These are phyloP conservation scores for Candida sp. DNA, from an alignment of 1,139 yeast species.

Conservation along the genomic window DNA sequence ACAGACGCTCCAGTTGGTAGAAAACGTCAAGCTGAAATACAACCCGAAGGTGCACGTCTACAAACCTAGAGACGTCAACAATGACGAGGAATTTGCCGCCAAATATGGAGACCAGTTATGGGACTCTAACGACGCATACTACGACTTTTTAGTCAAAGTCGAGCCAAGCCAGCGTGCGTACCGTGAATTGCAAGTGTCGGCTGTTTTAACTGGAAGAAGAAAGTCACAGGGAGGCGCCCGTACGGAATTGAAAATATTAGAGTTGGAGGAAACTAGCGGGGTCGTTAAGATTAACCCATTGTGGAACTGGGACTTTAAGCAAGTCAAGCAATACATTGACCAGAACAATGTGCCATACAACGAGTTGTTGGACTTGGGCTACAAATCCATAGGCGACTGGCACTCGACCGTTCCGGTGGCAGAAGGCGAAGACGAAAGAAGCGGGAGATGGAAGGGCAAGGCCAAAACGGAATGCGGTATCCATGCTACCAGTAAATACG, in stretches of 20 bases:
- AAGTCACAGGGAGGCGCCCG: slow-evolving; percentile 91
- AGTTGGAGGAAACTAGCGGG: slow-evolving; percentile 69
- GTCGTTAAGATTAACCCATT: slow-evolving; percentile 89
- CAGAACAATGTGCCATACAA: slow-evolving; percentile 83
- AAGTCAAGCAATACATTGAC: slow-evolving; percentile 73
- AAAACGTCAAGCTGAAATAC: slow-evolving; percentile 60
- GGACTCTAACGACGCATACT: slow-evolving; percentile 81
- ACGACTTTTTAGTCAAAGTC: slow-evolving; percentile 89
- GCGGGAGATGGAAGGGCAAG: slow-evolving; percentile 97
- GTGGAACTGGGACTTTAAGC: slow-evolving; percentile 79
- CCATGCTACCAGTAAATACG: slow-evolving; percentile 78
- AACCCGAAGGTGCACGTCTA: slow-evolving; percentile 59
- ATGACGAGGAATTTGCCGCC: slow-evolving; percentile 67
- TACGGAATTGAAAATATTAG: slow-evolving; percentile 73
- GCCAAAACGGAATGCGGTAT: slow-evolving; percentile 97
- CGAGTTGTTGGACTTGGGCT: slow-evolving; percentile 82
- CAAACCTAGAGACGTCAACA: slow-evolving; percentile 60
- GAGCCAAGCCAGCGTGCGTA: slow-evolving; percentile 94
- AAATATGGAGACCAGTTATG: slow-evolving; percentile 80
- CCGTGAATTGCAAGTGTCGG: slow-evolving; percentile 67
- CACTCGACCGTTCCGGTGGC: slow-evolving; percentile 91
- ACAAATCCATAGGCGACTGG: slow-evolving; percentile 94
- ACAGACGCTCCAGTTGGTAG: slow-evolving; percentile 83
- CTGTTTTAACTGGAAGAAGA: slow-evolving; percentile 93
- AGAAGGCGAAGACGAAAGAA: slow-evolving; percentile 94